phyloP scores from a whole-genome alignment of 208 protist genomes.

The Acanthamoeba rhysodes region DNA sequence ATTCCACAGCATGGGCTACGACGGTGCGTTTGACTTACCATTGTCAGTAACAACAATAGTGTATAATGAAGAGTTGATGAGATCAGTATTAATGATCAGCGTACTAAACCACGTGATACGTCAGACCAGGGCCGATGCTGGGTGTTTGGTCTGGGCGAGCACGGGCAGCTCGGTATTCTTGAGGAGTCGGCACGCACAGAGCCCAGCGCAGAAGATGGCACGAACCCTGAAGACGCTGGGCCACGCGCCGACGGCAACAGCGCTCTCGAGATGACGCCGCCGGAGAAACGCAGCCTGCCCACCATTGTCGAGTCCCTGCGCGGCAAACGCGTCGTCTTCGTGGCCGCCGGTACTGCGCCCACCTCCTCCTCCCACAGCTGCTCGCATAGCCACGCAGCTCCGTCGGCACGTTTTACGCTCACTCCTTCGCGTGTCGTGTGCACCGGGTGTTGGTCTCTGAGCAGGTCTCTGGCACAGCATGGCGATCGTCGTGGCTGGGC shows the following conservation, averaged over 20 bases:
- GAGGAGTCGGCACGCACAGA: neutral
- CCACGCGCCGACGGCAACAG: neutral
- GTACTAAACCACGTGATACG: too few species aligned
- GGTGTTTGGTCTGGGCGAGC: constrained; percentile 19
- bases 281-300: constrained; percentile 10
- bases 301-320: neutral
- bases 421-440: too few species aligned
- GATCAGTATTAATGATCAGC: too few species aligned
- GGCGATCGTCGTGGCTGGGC: neutral
- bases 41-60: too few species aligned
- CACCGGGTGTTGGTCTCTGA: neutral
- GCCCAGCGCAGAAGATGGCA: neutral
- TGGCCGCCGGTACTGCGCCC: neutral
- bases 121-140: constrained; percentile 13
- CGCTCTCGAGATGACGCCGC: neutral
- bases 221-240: neutral
- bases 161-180: neutral
- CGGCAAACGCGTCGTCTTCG: constrained; percentile 1
- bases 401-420: too few species aligned
- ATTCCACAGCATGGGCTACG: constrained; percentile 4
- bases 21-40: too few species aligned
- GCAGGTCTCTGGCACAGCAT: constrained; percentile 35
- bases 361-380: neutral
- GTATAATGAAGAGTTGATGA: too few species aligned
- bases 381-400: too few species aligned